Evolutionary conservation across 805 yeast species (phyloP).

Genomic region (Lipomyces yamadae): DNA sequence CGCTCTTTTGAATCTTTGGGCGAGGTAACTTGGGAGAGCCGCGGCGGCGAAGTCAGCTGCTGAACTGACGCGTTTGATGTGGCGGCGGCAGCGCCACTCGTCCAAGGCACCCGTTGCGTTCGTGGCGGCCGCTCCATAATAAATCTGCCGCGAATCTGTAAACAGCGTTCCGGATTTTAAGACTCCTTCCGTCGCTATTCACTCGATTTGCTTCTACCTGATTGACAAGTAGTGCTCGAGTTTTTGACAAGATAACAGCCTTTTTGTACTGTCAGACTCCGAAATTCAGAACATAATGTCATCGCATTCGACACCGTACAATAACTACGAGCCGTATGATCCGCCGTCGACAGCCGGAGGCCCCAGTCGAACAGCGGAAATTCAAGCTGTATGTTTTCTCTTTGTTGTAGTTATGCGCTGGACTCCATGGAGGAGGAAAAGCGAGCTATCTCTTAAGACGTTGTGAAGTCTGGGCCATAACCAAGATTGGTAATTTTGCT

Average conservation of each 20-base stretch:
- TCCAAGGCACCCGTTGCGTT: not conserved
- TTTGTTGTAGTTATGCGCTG: conserved; percentile 46
- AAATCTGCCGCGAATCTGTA: not conserved
- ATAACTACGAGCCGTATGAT: conserved; percentile 74
- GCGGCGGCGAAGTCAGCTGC: not conserved
- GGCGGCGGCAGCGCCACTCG: not conserved
- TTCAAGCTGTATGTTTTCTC: conserved; percentile 68
- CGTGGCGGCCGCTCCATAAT: not conserved
- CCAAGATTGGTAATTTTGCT: not conserved
- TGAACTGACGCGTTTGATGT: not conserved
- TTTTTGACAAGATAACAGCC: not conserved
- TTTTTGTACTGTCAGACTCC: not conserved
- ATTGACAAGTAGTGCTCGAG: not conserved
- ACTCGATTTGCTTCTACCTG: not conserved
- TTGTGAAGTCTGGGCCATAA: not conserved
- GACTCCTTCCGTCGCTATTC: not conserved
- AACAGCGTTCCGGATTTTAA: not conserved
- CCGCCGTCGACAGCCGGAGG: conserved; percentile 47
- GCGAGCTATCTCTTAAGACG: too few species aligned
- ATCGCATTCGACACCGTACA: conserved; percentile 60
- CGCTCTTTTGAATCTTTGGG: too few species aligned
- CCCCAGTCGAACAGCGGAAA: conserved; percentile 71
- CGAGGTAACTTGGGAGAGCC: not conserved
- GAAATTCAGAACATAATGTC: conserved; percentile 22
- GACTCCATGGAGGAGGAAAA: not conserved